phyloP scores from a whole-genome alignment of 805 yeast genomes.

The Candida taoyuanica region DNA sequence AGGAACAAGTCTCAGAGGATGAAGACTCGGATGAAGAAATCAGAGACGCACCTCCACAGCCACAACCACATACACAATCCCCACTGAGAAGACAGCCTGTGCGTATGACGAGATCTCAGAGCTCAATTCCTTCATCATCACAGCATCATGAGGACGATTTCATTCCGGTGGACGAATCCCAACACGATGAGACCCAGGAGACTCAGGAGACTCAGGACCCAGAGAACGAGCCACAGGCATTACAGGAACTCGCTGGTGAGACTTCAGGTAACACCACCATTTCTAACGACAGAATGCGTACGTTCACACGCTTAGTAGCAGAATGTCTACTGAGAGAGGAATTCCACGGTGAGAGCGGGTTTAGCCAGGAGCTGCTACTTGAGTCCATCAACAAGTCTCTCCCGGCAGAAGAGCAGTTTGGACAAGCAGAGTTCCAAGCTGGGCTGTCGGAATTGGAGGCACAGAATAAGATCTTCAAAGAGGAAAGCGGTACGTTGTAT shows the following conservation, averaged over 20 bases:
- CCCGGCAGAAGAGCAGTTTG: constrained; percentile 34
- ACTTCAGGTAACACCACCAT: constrained; percentile 8
- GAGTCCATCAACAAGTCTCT: constrained; percentile 32
- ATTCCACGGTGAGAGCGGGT: constrained; percentile 29
- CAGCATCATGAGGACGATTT: constrained; percentile 14
- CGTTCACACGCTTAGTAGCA: constrained; percentile 9
- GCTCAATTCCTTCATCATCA: constrained; percentile 10
- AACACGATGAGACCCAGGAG: constrained; percentile 12
- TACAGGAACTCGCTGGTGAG: constrained; percentile 4
- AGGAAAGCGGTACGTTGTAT: constrained; percentile 25
- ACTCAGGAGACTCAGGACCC: constrained; percentile 8
- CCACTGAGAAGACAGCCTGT: constrained; percentile 2
- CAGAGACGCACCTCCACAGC: constrained; percentile 1
- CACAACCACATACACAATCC: neutral
- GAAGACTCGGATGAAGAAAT: constrained; percentile 7
- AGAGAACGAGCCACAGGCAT: neutral
- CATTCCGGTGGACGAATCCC: constrained; percentile 7
- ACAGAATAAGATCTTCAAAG: constrained; percentile 29
- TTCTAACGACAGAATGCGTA: constrained; percentile 14
- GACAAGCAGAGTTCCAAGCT: constrained; percentile 32
- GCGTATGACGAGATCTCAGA: constrained; percentile 2
- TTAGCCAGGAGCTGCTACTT: constrained; percentile 27
- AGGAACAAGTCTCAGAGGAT: constrained; percentile 1
- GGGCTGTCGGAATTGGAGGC: constrained; percentile 32
- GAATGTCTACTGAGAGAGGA: constrained; percentile 12